Base-by-base conservation (phyloP, 176 grass and related monocot species). In the Aegilops sharonensis region DNA sequence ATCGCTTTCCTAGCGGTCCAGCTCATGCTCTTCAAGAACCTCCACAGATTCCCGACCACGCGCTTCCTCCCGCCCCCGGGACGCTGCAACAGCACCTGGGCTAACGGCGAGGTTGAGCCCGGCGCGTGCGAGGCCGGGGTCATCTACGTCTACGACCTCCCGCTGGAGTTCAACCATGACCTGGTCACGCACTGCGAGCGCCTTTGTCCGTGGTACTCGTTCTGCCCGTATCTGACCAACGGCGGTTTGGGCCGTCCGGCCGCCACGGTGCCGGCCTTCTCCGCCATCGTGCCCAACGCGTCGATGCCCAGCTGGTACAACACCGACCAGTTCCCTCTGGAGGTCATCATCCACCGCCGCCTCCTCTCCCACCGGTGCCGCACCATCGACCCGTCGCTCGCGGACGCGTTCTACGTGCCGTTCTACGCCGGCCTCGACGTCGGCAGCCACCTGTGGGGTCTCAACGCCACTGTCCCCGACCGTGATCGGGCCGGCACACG, bases 381-480 rank as follows among this genome's bases (percentile, higher is more conserved):
- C 75, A 91, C 93, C 42, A 78, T 34, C 35, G 90, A 98, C 65
- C 81, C 93, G 5, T 84, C 86, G 5, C 74, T 77, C 29, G 96
- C 93, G 59, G 3, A 78, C 11, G 96, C 91, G 10, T 94, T 91
- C 81, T 98, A 95, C 84, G 80, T 94, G 9, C 96, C 96, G 3
- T 98, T 98, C 93, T 98, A 98, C 59, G 91, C 72, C 0, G 93
- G 96, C 39, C 93, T 98, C 78, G 91, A 92, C 18, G 60, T 95
- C 11, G 91, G 89, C 75, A 87, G 86, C 57, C 91, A 95, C 75
- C 89, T 98, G n/a, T 95, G 91, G 93, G 92, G 91, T 0, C 36
- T 76, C 8, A 85, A 92, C 29, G 59, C 86, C 59, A 92, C 89
- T 64, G 52, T 79, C 0, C 69, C 77, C 4, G 93, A 98, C 80